Base-by-base conservation (phyloP, 2,329 filamentous ascomycete species). In the Fusarium chaquense region DNA sequence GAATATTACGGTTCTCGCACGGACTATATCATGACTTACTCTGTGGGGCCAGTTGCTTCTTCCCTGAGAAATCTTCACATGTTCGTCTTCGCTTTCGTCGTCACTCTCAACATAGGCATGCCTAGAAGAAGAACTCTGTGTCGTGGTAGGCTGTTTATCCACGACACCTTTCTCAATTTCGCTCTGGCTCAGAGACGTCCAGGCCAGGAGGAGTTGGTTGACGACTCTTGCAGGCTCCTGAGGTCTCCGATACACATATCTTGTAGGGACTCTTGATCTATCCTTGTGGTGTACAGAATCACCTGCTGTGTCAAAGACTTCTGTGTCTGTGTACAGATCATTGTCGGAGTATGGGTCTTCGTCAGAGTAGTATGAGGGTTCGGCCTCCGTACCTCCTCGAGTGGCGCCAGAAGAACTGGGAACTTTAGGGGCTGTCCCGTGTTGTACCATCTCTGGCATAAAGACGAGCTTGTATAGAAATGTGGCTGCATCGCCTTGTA, bases 401-500 rank as follows among this genome's bases (percentile, higher is more conserved):
- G 26, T 24, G 7, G 26, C 18, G 1, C 32, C 24, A 7, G 11
- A 16, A 0, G 8, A n/a, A 4, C 30, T 13, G 7, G 30, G 6
- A 6, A 0, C 5, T 0, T 18, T 4, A 2, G 5, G 0, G 7
- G 15, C 5, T 33, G 16, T 3, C 20, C 8, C n/a, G 2, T 20
- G 11, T 0, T 4, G 22, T 0, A 40, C 16, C 1, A n/a, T 6
- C 8, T 67, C 62, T 8, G 58, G 22, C 9, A 59, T n/a, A 10
- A 67, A 70, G 0, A 70, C 67, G 0, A 70, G 24, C 0, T 63
- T 67, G 12, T 70, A 70, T 1, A 70, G 18, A 4, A 69, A 70
- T 5, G 62, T 70, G 4, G 67, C 67, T 15, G 67, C 67, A 30
- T 70, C 67, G 2, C 66, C 67, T 3, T 45, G 41, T 6, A 60